Conservation (phyloP, 2,329 filamentous ascomycete species). For the Colletotrichum liaoningense region DNA sequence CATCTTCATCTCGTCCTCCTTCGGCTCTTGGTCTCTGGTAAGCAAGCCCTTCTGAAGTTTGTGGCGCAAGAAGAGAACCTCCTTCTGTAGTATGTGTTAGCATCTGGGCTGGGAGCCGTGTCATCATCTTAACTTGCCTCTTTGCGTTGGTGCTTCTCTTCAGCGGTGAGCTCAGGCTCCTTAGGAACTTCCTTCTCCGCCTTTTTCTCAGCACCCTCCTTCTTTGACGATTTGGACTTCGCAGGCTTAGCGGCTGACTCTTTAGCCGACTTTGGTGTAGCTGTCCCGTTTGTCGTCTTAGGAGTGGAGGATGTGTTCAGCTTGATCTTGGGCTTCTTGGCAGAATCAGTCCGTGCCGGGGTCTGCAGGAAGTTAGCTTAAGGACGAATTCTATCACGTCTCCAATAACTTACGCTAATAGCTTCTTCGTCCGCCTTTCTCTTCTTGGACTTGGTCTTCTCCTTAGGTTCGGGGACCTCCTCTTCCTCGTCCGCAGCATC, state of each 20-base stretch:
- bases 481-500: conserved; percentile 71
- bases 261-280: conserved; percentile 66
- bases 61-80: conserved; percentile 93
- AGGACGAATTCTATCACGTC: not conserved
- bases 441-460: conserved; percentile 81
- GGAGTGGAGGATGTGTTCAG: conserved; percentile 73
- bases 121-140: conserved; percentile 55
- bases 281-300: conserved; percentile 74
- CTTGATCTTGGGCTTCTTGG: conserved; percentile 77
- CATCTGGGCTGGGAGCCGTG: not conserved
- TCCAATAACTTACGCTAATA: conserved; percentile 56
- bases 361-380: conserved; percentile 50
- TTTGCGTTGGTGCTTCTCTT: conserved; percentile 69
- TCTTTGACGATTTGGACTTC: conserved; percentile 67
- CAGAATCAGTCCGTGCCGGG: conserved; percentile 69
- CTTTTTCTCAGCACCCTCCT: conserved; percentile 66
- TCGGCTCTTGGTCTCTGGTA: conserved; percentile 84
- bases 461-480: conserved; percentile 69
- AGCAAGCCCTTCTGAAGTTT: conserved; percentile 95
- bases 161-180: conserved; percentile 68
- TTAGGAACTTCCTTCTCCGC: conserved; percentile 62
- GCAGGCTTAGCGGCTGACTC: conserved; percentile 63
- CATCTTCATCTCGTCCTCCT: conserved; percentile 83
- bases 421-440: conserved; percentile 88
- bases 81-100: conserved; percentile 64